Evolutionary conservation across 2,329 filamentous ascomycete species (phyloP), one percentile per base, ranked within the genome.

Genomic region (Sporothrix brasiliensis): DNA sequence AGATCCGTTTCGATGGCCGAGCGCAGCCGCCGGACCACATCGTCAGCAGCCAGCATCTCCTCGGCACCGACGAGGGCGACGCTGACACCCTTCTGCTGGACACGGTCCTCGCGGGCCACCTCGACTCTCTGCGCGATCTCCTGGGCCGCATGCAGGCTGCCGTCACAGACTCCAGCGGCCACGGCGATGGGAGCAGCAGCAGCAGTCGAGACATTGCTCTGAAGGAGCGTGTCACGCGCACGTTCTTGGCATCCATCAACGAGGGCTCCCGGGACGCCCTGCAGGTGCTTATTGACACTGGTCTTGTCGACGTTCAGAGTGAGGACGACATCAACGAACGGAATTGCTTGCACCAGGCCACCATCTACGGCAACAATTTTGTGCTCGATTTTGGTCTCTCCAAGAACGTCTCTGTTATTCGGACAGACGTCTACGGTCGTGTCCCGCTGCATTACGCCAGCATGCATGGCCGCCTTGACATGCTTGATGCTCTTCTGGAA

Each of bases 241-340:
- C 93, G 0, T 99, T 99, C 79, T 84, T 99, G 63, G 91, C 92
- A 63, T 93, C 93, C 5, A 92, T 97, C 74, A 91, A 92, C 74
- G 93, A 97, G 76, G 94, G 91, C 3, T 90, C 93, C 0, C 86
- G 91, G 73, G 87, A 91, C 39, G 90, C 94, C 10, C 83, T 98
- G 24, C 87, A 88, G 71, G 83, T 92, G 6, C 86, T 99, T 34
- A 83, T 97, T 34, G 89, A 92, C 65, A 97, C 94, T 2, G 88
- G 88, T 0, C 82, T 95, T 30, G 92, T 99, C 47, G 91, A 98
- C 78, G 86, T 97, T n/a, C 89, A 93, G 76, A 95, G 93, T 0
- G 93, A 97, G 76, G 95, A 99, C 78, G 94, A 97, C 76, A 98
- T 99, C 79, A 99, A 98, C 76, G 94, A 97, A 81, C 88, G 95